These are phyloP conservation scores for Penicillium flavigenum DNA, from an alignment of 495 filamentous ascomycete species.

Conservation along the genomic window DNA sequence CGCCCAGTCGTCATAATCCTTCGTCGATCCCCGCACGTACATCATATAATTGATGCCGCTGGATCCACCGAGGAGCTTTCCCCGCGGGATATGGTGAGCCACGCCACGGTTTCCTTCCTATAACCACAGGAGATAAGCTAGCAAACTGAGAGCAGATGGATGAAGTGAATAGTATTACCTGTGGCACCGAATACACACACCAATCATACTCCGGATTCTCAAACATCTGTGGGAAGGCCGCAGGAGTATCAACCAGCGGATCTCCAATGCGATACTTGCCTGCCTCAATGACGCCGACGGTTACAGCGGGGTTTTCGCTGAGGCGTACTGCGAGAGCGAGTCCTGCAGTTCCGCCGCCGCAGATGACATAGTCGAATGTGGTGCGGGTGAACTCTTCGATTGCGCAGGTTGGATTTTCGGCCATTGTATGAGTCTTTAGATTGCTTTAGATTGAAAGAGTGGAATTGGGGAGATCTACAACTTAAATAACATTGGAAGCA, in stretches of 20 bases:
- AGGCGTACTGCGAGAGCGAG: conserved; percentile 49
- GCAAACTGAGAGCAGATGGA: neutral
- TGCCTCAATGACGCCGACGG: conserved; percentile 56
- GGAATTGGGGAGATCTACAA: neutral
- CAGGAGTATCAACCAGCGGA: conserved; percentile 47
- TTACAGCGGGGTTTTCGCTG: conserved; percentile 43
- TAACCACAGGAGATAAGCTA: neutral
- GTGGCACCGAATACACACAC: conserved; percentile 53
- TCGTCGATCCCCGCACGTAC: conserved; percentile 32
- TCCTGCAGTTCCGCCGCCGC: conserved; percentile 51
- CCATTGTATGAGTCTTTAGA: neutral
- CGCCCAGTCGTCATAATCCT: conserved; percentile 52
- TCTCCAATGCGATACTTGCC: conserved; percentile 50
- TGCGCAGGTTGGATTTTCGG: conserved; percentile 12
- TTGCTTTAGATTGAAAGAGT: neutral
- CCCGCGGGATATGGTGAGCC: conserved; percentile 40
- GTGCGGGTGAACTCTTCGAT: conserved; percentile 19
- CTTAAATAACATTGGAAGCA: neutral
- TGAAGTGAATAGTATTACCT: conserved; percentile 32
- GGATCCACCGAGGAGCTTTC: conserved; percentile 58
- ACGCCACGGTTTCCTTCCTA: conserved; percentile 26
- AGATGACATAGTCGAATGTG: conserved; percentile 38
- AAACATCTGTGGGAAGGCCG: conserved; percentile 41
- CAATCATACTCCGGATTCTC: conserved; percentile 57
- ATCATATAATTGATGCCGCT: conserved; percentile 53